phyloP scores from a whole-genome alignment of 257 asterid species.

The Solanum etuberosum region DNA sequence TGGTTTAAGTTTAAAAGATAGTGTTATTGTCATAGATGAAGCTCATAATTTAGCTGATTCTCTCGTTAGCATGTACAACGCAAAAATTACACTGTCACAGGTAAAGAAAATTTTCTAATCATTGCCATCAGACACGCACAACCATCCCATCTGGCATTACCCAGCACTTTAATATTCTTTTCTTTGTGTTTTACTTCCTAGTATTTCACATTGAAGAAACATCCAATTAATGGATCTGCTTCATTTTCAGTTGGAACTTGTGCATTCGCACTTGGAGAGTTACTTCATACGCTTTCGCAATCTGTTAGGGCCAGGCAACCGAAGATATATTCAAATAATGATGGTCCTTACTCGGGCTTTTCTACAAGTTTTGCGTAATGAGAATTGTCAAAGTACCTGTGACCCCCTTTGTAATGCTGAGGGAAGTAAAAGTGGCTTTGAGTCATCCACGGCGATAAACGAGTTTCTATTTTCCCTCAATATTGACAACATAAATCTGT shows the following conservation, averaged over 20 bases:
- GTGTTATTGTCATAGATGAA: constrained; percentile 77
- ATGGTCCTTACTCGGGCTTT: constrained; percentile 69
- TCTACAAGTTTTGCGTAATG: constrained; percentile 25
- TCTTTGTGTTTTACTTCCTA: not conserved
- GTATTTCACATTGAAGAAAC: constrained; percentile 1
- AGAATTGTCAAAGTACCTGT: constrained; percentile 14
- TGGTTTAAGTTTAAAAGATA: constrained; percentile 66
- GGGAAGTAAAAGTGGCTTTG: constrained; percentile 24
- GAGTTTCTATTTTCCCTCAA: constrained; percentile 82
- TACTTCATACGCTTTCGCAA: constrained; percentile 58
- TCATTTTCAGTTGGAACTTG: constrained; percentile 51
- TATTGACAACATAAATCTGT: constrained; percentile 88
- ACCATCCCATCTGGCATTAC: not conserved
- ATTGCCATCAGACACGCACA: not conserved
- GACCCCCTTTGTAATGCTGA: constrained; percentile 20
- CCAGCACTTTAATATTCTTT: not conserved
- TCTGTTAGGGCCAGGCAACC: constrained; percentile 84
- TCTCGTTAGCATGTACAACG: constrained; percentile 79
- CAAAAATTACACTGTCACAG: constrained; percentile 68
- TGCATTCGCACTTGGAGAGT: constrained; percentile 58
- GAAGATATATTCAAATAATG: constrained; percentile 87
- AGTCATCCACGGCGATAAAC: constrained; percentile 54
- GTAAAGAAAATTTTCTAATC: constrained; percentile 18
- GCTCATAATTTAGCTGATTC: constrained; percentile 99
- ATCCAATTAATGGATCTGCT: constrained; percentile 1